Base-by-base conservation (phyloP, 306 rosid species). In the Corylus americana region DNA sequence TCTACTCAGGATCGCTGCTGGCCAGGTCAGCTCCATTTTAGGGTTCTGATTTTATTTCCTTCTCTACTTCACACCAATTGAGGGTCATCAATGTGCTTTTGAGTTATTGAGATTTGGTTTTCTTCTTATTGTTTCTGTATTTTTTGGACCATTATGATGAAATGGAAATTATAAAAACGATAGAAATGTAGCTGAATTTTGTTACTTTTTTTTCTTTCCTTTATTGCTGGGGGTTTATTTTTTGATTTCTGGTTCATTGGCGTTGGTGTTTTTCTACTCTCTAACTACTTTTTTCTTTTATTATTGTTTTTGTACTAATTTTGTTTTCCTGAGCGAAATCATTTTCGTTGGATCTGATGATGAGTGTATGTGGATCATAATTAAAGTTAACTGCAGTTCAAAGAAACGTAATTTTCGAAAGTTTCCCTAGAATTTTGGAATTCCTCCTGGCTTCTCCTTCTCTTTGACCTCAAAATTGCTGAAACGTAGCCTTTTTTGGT, bases 1-100 rank as follows among this genome's bases (percentile, higher is more conserved):
- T 49, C 88, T 95, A 62, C 93, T 92, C 7, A 86, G 98, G 77
- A 95, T 95, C 79, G 87, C 97, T 35, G 97, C 98, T 87, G 90
- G 94, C 2, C 98, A 95, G 99, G 99, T 95, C 73, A 20, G 67
- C 81, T 71, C 70, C 55, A 0, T 55, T 44, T 73, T 63, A n/a
- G 16, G 35, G 55, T 73, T 47, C 9, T 73, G 44, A 22, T 58
- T 77, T 68, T 17, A 1, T 44, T 29, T 7, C 49, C 58, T 66
- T 51, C 67, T 70, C 49, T 73, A 54, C 37, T 55, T 62, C 69
- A 35, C 25, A 18, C 39, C 37, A 58, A 20, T 25, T 25, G 66
- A 59, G 31, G 31, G 37, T 1, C 8, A 20, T 25, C 66, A 11
- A 22, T 20, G 66, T 59, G 35, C 8, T 62, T 62, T 64, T 10